Base-by-base conservation (phyloP, 192 early-diverging fungal genomes). In the Podila epigama region DNA sequence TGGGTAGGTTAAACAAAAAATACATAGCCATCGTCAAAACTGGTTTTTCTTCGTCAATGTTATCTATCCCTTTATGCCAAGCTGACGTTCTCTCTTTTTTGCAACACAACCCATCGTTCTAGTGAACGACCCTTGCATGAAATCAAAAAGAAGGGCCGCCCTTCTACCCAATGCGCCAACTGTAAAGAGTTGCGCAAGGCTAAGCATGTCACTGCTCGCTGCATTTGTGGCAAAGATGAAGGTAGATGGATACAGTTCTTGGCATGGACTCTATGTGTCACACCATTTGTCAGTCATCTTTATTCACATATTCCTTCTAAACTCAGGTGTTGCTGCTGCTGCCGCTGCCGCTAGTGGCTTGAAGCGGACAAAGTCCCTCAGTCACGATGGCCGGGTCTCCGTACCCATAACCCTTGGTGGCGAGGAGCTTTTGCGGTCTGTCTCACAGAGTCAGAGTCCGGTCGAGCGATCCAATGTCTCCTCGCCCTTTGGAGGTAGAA, bases 161-260 rank as follows among this genome's bases (percentile, higher is more conserved):
- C 91, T 9, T 80, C 89, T 31, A 88, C 85, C 33, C 92, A 93
- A 68, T 93, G 92, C 69, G 59, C 67, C 39, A 88, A 87, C 78
- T 93, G 92, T 68, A 89, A 90, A 22, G 85, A 89, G 65, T 79
- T 88, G 54, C 86, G 92, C 57, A 85, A 83, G 60, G 86, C 86
- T 31, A 80, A 86, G 32, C 89, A 89, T 63, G 80, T 86, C 18
- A 89, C 89, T 67, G 89, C 89, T 8, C 91, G 91, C 66, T 93
- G 92, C 53, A 86, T 86, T 32, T 93, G 92, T 66, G 77, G 79
- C 13, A 70, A 77, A 31, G 71, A 68, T 40, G 68, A 79, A 75
- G 78, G 65, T 68, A 77, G 13, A 6, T 15, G 13, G n/a, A 10
- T 13, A 11, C 20, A n/a, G 25, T 13, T 33, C 29, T 16, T 54